phyloP scores from a whole-genome alignment of 2,329 filamentous ascomycete species.

The Akanthomyces lecanii region DNA sequence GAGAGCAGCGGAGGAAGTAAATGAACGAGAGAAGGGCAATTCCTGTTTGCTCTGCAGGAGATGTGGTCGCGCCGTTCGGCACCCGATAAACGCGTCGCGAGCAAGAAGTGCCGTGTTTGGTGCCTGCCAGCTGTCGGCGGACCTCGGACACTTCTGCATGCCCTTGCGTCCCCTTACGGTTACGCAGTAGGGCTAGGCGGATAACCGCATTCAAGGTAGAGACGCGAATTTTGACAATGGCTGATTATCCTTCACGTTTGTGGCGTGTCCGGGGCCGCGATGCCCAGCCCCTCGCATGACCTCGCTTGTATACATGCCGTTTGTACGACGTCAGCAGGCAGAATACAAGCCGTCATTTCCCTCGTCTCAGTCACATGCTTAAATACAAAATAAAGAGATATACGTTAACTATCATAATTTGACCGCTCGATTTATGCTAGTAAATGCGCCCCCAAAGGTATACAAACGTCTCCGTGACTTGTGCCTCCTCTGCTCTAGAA shows the following conservation, averaged over 20 bases:
- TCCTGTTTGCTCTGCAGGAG: slow-evolving; percentile 4
- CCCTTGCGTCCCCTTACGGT: background rate
- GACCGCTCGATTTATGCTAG: slow-evolving; percentile 12
- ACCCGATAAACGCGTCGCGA: slow-evolving; percentile 1
- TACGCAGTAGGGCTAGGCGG: background rate
- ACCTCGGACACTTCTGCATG: background rate
- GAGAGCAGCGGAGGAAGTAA: background rate
- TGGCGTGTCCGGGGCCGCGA: background rate
- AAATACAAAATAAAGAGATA: no score
- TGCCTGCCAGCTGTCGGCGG: slow-evolving; percentile 9
- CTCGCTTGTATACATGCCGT: slow-evolving; percentile 5
- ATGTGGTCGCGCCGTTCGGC: background rate
- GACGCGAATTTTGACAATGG: background rate
- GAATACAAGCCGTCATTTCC: background rate
- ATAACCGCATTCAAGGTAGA: slow-evolving; percentile 3
- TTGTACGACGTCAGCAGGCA: background rate
- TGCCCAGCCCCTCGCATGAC: background rate
- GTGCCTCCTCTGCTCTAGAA: background rate
- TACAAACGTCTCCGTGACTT: slow-evolving; percentile 12
- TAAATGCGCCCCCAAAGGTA: slow-evolving; percentile 9
- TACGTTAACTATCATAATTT: slow-evolving; percentile 7
- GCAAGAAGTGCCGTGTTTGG: slow-evolving; percentile 10
- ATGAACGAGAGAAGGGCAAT: background rate
- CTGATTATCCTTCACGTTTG: background rate
- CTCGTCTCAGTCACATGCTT: background rate